These are phyloP conservation scores for Rhodotorula sp. DNA, from an alignment of 1,284 basidiomycete species.

Conservation along the genomic window DNA sequence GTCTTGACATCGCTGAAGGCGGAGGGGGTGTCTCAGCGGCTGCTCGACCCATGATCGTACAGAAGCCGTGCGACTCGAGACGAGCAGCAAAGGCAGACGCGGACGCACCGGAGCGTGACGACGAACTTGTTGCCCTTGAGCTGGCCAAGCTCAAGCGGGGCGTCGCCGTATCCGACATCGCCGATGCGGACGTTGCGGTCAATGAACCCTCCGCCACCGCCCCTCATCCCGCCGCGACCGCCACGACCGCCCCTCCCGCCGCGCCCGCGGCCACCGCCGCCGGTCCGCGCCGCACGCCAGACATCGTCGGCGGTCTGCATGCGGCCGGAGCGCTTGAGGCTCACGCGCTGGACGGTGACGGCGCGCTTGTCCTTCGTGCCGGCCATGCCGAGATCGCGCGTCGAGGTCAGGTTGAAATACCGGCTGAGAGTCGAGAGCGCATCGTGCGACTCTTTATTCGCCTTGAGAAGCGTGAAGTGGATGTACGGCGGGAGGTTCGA, in stretches of 20 bases:
- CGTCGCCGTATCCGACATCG: slow-evolving; percentile 80
- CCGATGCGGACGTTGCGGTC: slow-evolving; percentile 86
- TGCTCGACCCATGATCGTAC: too few relatives aligned
- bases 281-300: slow-evolving; percentile 60
- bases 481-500: slow-evolving; percentile 69
- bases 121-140: slow-evolving; percentile 94
- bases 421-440: slow-evolving; percentile 78
- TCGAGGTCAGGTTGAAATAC: slow-evolving; percentile 65
- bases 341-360: slow-evolving; percentile 90
- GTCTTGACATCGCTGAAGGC: slow-evolving; percentile 72
- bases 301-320: slow-evolving; percentile 70
- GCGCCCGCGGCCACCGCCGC: slow-evolving; percentile 50
- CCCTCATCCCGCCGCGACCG: slow-evolving; percentile 19
- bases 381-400: slow-evolving; percentile 82
- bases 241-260: slow-evolving; percentile 16
- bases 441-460: slow-evolving; percentile 96
- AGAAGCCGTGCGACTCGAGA: too few relatives aligned
- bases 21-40: slow-evolving; percentile 4
- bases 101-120: slow-evolving; percentile 82
- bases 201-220: slow-evolving; percentile 21
- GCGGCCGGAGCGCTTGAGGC: slow-evolving; percentile 74
- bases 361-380: slow-evolving; percentile 99
- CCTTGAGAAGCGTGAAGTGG: slow-evolving; percentile 95
- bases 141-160: slow-evolving; percentile 85
- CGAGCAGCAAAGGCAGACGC: neutral